Evolutionary conservation across 345 rosid species (phyloP).

Genomic region (Luvunga scandens): DNA sequence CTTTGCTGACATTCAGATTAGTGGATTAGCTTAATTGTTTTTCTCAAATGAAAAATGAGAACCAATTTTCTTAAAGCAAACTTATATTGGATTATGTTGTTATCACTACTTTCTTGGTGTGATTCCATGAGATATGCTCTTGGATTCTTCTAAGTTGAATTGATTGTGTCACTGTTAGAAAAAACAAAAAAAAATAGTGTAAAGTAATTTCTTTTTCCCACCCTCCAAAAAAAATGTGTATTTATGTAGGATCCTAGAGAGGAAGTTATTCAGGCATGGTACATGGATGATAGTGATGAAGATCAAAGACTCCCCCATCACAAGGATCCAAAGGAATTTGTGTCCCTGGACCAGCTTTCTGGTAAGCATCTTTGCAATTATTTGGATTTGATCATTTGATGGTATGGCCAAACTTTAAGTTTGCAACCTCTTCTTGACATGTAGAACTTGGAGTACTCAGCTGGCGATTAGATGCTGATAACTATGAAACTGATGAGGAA

Average conservation of each 20-base stretch:
- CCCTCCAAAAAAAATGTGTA: background rate
- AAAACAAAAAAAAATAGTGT: too few relatives aligned
- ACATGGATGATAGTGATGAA: conserved; percentile 80
- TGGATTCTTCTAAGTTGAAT: background rate
- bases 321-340: conserved; percentile 73
- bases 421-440: conserved; percentile 9
- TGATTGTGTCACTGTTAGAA: background rate
- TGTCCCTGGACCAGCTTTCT: conserved; percentile 72
- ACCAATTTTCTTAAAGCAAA: background rate
- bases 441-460: conserved; percentile 87
- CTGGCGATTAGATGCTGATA: conserved; percentile 90
- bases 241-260: conserved; percentile 50
- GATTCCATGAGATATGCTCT: background rate
- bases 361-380: conserved; percentile 29
- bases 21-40: background rate
- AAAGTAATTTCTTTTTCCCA: too few relatives aligned
- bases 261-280: conserved; percentile 91
- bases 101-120: background rate
- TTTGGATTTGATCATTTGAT: background rate
- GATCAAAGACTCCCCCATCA: conserved; percentile 95
- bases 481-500: conserved; percentile 81
- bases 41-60: background rate
- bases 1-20: background rate
- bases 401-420: background rate
- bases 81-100: background rate